Conservation (phyloP, 371 early-diverging fungal genomes). For the Lichtheimia ornata region DNA sequence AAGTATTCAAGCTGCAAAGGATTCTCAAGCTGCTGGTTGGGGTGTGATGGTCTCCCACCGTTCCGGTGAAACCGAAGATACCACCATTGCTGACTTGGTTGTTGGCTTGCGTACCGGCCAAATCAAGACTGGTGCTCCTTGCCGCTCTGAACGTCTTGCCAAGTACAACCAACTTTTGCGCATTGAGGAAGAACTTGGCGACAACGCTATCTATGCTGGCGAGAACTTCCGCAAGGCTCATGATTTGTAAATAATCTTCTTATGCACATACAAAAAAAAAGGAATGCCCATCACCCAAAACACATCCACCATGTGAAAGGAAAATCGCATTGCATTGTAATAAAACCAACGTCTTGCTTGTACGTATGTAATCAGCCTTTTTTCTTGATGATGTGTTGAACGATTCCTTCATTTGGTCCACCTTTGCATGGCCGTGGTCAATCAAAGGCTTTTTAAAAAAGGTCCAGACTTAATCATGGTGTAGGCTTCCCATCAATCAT, state of each 20-base stretch:
- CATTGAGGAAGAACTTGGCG: slow-evolving; percentile 87
- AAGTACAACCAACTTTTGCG: slow-evolving; percentile 99
- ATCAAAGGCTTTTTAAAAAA: no score
- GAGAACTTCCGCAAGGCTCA: slow-evolving; percentile 88
- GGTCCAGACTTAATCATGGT: no score
- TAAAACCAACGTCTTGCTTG: no score
- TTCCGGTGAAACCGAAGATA: slow-evolving; percentile 99
- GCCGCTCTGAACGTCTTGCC: slow-evolving; percentile 96
- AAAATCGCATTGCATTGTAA: no score
- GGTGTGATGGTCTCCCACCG: slow-evolving; percentile 99
- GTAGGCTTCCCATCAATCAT: no score
- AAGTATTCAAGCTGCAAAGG: slow-evolving; percentile 80
- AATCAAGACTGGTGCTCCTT: slow-evolving; percentile 99
- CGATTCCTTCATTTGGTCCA: no score
- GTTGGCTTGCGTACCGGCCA: slow-evolving; percentile 97
- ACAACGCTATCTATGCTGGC: slow-evolving; percentile 88
- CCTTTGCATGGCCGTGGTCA: no score
- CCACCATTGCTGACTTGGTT: slow-evolving; percentile 97
- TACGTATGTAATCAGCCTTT: no score
- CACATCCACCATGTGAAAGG: no score
- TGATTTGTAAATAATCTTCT: slow-evolving; percentile 46
- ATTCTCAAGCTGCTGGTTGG: slow-evolving; percentile 86
- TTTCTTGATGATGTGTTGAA: no score
- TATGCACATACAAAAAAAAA: neutral
- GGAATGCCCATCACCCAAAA: no score